These are phyloP conservation scores for Didymella pinodella DNA, from an alignment of 2,329 filamentous ascomycete genomes.

Conservation along the genomic window DNA sequence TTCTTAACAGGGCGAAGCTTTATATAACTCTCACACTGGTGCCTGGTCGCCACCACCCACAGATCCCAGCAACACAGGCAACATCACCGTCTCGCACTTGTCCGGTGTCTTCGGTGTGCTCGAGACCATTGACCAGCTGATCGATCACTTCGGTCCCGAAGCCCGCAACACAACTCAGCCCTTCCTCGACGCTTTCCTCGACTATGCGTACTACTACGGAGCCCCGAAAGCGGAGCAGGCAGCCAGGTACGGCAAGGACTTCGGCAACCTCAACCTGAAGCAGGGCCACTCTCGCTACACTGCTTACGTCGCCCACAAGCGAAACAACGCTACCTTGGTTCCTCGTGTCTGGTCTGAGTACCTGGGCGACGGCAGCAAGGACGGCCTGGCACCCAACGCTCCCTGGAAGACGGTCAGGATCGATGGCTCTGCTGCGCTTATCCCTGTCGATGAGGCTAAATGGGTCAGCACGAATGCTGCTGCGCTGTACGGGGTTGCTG, in stretches of 20 bases:
- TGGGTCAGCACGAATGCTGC: conserved; percentile 67
- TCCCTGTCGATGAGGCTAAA: conserved; percentile 62
- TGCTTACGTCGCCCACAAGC: conserved; percentile 60
- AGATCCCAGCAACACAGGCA: conserved; percentile 61
- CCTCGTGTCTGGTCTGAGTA: conserved; percentile 64
- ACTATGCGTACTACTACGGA: conserved; percentile 67
- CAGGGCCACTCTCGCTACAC: conserved; percentile 68
- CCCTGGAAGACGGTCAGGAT: conserved; percentile 54
- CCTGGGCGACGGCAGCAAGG: conserved; percentile 50
- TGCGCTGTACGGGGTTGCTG: conserved; percentile 65
- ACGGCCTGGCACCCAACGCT: conserved; percentile 53
- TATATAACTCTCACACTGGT: conserved; percentile 61
- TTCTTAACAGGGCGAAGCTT: conserved; percentile 53
- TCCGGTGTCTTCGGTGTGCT: conserved; percentile 66
- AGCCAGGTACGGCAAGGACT: conserved; percentile 61
- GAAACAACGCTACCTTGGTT: conserved; percentile 58
- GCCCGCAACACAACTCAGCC: conserved; percentile 56
- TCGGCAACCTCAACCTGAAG: conserved; percentile 56
- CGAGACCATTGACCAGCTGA: conserved; percentile 65
- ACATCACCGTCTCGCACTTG: conserved; percentile 63
- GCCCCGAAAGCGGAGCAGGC: conserved; percentile 60
- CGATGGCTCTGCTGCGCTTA: conserved; percentile 56
- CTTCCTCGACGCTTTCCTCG: conserved; percentile 65
- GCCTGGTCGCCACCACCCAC: conserved; percentile 61
- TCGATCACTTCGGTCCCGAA: conserved; percentile 54